These are phyloP conservation scores for Allium sativum DNA, from an alignment of 106 monocot genomes.

Conservation along the genomic window DNA sequence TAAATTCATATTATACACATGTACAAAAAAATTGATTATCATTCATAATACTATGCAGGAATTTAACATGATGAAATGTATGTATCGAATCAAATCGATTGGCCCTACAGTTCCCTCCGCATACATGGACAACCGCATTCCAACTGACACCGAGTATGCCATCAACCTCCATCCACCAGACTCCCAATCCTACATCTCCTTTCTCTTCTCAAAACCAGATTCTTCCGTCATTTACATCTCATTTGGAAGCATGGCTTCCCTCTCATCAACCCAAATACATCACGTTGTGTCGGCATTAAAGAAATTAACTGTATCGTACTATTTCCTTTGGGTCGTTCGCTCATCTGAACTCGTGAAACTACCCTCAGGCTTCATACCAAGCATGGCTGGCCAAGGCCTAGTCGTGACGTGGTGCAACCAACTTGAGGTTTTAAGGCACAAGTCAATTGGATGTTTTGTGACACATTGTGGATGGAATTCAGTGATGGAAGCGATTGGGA, in stretches of 20 bases:
- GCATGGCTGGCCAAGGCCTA: neutral
- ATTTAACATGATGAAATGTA: slow-evolving; percentile 6
- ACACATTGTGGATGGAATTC: slow-evolving; percentile 64
- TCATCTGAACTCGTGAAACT: slow-evolving; percentile 8
- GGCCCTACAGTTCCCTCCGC: slow-evolving; percentile 28
- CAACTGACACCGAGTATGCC: slow-evolving; percentile 18
- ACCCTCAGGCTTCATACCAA: slow-evolving; percentile 7
- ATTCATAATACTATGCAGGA: slow-evolving; percentile 2
- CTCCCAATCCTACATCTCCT: slow-evolving; percentile 15
- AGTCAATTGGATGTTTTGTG: slow-evolving; percentile 40
- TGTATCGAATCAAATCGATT: slow-evolving; percentile 13
- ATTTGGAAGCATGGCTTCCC: slow-evolving; percentile 15
- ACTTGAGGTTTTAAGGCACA: slow-evolving; percentile 28
- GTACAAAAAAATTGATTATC: no score
- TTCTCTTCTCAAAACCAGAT: slow-evolving; percentile 11
- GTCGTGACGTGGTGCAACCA: slow-evolving; percentile 38
- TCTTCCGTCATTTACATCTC: slow-evolving; percentile 19
- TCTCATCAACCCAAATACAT: neutral
- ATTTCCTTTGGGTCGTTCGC: slow-evolving; percentile 22
- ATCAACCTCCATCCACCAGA: slow-evolving; percentile 20
- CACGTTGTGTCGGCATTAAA: slow-evolving; percentile 6
- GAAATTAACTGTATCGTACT: neutral
- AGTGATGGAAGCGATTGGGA: slow-evolving; percentile 33
- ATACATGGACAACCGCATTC: slow-evolving; percentile 1
- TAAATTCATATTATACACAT: no score